Evolutionary conservation across 1,139 yeast species (phyloP).

Genomic region (Candida sp.): DNA sequence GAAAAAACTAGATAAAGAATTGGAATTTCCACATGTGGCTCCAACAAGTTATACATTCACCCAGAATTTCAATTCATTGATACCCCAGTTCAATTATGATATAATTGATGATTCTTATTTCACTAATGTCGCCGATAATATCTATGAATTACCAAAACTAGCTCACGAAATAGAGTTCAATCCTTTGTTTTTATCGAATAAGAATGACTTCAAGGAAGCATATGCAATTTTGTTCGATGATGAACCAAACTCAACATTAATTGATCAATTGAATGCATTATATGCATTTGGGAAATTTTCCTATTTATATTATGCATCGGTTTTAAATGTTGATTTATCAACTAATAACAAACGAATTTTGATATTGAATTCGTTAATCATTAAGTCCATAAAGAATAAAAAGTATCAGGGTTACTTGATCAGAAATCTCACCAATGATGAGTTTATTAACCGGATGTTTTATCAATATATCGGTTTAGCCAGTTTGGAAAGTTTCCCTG

Average conservation of each 20-base stretch:
- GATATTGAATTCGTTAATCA: background rate
- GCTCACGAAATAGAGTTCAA: slow-evolving; percentile 2
- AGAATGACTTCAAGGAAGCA: background rate
- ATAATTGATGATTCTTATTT: slow-evolving; percentile 3
- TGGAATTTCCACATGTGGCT: background rate
- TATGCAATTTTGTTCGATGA: background rate
- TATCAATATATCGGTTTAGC: slow-evolving; percentile 2
- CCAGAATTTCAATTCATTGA: slow-evolving; percentile 3
- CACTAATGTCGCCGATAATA: background rate
- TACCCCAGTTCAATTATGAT: slow-evolving; percentile 2
- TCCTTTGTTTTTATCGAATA: slow-evolving; percentile 8
- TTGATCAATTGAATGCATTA: background rate
- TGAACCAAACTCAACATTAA: background rate
- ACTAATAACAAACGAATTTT: background rate
- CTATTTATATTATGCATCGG: background rate
- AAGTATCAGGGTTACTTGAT: background rate
- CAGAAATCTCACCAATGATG: background rate
- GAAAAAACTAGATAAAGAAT: background rate
- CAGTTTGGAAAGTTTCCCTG: slow-evolving; percentile 1
- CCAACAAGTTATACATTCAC: slow-evolving; percentile 4
- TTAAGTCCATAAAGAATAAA: background rate
- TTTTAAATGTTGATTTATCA: background rate
- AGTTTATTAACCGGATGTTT: background rate
- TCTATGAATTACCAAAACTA: slow-evolving; percentile 8
- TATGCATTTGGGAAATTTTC: slow-evolving; percentile 1